phyloP scores from a whole-genome alignment of 2,329 filamentous ascomycete species.

The Neonectria neomacrospora region DNA sequence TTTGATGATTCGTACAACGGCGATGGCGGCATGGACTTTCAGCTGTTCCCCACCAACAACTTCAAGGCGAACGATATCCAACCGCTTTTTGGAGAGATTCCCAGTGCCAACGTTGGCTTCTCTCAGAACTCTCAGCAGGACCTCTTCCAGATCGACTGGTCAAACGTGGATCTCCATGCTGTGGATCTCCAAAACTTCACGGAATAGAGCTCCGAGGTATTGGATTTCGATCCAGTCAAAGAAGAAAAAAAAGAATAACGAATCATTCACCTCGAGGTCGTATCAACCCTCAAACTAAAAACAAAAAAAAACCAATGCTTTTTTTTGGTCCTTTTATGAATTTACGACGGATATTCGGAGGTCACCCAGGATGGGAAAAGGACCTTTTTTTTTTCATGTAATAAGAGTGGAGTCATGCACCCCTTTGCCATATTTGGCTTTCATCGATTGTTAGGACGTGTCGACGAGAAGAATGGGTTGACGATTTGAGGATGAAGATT shows the following conservation, averaged over 20 bases:
- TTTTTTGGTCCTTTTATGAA: conserved; percentile 37
- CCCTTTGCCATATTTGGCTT: conserved; percentile 29
- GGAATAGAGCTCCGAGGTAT: conserved; percentile 40
- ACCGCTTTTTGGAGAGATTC: conserved; percentile 61
- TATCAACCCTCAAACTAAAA: conserved; percentile 31
- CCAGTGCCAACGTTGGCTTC: conserved; percentile 62
- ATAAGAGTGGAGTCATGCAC: conserved; percentile 36
- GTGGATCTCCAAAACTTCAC: conserved; percentile 47
- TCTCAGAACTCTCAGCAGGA: conserved; percentile 65
- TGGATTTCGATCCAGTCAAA: conserved; percentile 1
- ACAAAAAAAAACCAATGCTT: conserved; percentile 35
- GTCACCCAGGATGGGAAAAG: conserved; percentile 31
- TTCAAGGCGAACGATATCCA: conserved; percentile 56
- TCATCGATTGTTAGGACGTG: conserved; percentile 22
- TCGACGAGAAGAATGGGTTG: conserved; percentile 19
- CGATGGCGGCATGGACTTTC: conserved; percentile 68
- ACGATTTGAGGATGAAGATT: conserved; percentile 26
- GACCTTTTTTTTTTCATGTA: conserved; percentile 38
- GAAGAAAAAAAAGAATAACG: conserved; percentile 19
- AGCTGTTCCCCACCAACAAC: conserved; percentile 64
- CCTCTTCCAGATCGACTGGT: conserved; percentile 60
- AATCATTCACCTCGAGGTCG: conserved; percentile 37
- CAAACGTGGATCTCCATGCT: conserved; percentile 46
- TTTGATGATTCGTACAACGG: conserved; percentile 66
- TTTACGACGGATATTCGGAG: conserved; percentile 39